Percentiles rank a stretch among this genome's conserved stretches.
Conservation (phyloP, 345 rosid genomes). For the Lepidium aucheri region DNA sequence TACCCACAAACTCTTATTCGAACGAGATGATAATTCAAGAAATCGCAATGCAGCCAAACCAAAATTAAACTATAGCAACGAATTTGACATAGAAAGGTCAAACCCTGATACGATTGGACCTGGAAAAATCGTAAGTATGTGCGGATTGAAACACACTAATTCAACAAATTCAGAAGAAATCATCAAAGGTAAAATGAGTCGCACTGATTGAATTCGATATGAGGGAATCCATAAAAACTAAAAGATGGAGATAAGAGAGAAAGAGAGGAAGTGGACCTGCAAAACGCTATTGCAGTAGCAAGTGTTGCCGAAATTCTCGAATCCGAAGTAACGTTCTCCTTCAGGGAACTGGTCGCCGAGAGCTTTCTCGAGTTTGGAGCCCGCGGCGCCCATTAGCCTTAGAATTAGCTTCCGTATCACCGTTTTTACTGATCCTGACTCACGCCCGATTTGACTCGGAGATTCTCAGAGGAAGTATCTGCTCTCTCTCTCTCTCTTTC, state of each 20-base stretch:
- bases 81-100: not conserved
- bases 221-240: not conserved
- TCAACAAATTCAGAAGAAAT: constrained; percentile 7
- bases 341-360: constrained; percentile 99
- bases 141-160: not conserved
- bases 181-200: not conserved
- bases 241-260: not conserved
- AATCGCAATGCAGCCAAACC: not conserved
- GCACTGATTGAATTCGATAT: not conserved
- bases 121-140: not conserved
- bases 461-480: not conserved
- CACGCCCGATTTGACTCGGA: constrained; percentile 27
- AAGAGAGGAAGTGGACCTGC: constrained; percentile 44
- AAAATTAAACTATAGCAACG: not conserved
- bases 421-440: constrained; percentile 25
- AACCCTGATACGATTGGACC: not conserved
- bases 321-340: constrained; percentile 97
- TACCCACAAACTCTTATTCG: not conserved
- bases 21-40: not conserved
- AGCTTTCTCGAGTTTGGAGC: constrained; percentile 99
- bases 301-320: constrained; percentile 98
- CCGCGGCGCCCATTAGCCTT: constrained; percentile 86
- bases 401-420: constrained; percentile 23
- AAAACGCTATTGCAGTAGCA: constrained; percentile 97
- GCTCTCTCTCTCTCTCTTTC: not conserved